A percentile compares a stretch with the other conserved stretches of the same genome.
phyloP scores from a whole-genome alignment of 2,329 filamentous ascomycete species.

The Fusarium virguliforme region DNA sequence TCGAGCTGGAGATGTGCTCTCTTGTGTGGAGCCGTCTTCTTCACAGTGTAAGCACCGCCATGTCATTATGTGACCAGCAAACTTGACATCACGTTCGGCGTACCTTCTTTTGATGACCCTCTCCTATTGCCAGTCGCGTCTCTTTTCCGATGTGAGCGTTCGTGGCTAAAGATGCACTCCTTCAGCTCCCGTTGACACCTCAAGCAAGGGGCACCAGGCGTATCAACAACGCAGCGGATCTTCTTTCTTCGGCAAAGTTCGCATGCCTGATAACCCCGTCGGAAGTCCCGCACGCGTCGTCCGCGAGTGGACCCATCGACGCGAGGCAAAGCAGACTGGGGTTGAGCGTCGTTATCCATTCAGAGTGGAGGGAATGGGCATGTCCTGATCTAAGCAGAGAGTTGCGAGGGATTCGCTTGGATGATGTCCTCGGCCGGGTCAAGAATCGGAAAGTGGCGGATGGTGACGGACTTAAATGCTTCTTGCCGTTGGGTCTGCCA shows the following conservation, averaged over 20 bases:
- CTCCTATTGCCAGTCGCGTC: not conserved
- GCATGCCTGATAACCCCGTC: conserved; percentile 38
- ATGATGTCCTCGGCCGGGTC: not conserved
- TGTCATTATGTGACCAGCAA: not conserved
- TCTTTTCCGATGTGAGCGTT: conserved; percentile 24
- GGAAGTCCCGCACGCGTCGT: conserved; percentile 36
- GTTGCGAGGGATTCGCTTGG: not conserved
- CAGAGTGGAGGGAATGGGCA: not conserved
- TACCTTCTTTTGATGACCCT: conserved; percentile 1
- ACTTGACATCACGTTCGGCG: not conserved
- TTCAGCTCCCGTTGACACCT: conserved; percentile 34
- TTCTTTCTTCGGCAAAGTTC: conserved; percentile 42
- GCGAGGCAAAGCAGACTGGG: not conserved
- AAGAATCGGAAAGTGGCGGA: conserved; percentile 28
- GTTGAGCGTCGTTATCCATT: conserved; percentile 3
- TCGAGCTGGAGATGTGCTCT: conserved; percentile 7
- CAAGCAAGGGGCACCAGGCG: conserved; percentile 25
- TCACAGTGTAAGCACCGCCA: not conserved
- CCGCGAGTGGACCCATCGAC: not conserved
- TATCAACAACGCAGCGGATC: conserved; percentile 33
- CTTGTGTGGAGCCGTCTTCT: not conserved
- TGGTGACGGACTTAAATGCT: conserved; percentile 22
- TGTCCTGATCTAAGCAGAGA: not conserved
- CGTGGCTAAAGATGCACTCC: conserved; percentile 30
- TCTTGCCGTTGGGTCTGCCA: not conserved